A percentile compares a stretch with the other conserved stretches of the same genome.
phyloP scores from a whole-genome alignment of 495 filamentous ascomycete species.

The Cetradonia linearis region DNA sequence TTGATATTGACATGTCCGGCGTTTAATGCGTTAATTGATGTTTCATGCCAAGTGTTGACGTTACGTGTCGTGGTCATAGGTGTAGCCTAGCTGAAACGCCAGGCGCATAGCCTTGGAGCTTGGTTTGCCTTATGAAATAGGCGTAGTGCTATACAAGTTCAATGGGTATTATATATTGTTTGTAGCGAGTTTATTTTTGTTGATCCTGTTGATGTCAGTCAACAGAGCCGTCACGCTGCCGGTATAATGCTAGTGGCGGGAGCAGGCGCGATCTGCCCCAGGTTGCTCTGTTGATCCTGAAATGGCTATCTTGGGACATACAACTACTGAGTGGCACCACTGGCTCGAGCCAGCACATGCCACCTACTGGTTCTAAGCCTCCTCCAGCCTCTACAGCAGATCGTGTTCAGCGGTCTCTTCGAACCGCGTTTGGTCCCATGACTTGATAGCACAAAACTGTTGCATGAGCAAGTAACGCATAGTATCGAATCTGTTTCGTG shows the following conservation, averaged over 20 bases:
- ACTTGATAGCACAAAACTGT: neutral
- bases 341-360: no score
- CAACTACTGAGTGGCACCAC: no score
- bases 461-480: neutral
- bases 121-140: neutral
- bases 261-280: neutral
- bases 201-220: constrained; percentile 9
- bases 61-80: constrained; percentile 3
- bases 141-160: no score
- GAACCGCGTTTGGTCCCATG: no score
- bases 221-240: neutral
- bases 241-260: constrained; percentile 2
- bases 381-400: no score
- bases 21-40: neutral
- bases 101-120: neutral
- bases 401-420: no score
- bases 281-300: neutral
- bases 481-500: neutral
- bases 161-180: neutral
- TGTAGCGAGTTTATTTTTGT: neutral
- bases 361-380: no score
- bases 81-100: neutral
- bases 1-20: constrained; percentile 14
- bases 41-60: neutral
- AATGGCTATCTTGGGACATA: neutral